Evolutionary conservation across 306 rosid species (phyloP), one percentile per base, ranked within the genome.

Genomic region (Quillaja saponaria): DNA sequence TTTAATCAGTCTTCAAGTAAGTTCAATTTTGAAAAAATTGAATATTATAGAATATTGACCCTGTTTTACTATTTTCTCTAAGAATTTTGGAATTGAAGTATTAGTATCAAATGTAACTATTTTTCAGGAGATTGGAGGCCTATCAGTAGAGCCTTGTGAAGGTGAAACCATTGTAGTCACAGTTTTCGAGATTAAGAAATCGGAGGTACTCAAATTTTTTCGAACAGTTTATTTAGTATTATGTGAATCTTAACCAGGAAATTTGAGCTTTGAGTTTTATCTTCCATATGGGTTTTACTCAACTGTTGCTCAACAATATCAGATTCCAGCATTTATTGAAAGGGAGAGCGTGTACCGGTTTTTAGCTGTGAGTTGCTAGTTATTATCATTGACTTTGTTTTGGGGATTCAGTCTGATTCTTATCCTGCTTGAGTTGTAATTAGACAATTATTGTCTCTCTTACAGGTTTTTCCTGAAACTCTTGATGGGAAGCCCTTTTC

Each of bases 311-410:
- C n/a, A 14, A 49, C 5, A 15, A 59, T 49, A 4, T 77, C 83
- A 91, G 98, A 82, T 91, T 77, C 95, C 96, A 37, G 83, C 92
- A 15, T 91, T 80, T 66, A 78, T 88, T 28, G 18, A 51, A 76
- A 86, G 98, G 76, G 96, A 91, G 77, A 72, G 85, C 54, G 90
- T 73, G 66, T 86, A 84, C 67, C 90, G 85, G 13, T 88, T 86
- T 66, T 73, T 91, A 61, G 68, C 87, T 18, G 96, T 88, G 79
- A 79, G 92, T 86, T 38, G 8, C 19, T 55, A 12, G 4, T 51
- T 55, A 58, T 46, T 34, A 42, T 40, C 18, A 6, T 9, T 58
- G 14, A 4, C 1, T 46, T 49, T 63, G 13, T 18, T 58, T 25
- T 13, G 13, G 37, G 21, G 50, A 44, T 53, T 18, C 28, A 12